Conservation (phyloP, 768 basidiomycete species). For the Tricholomella constricta region DNA sequence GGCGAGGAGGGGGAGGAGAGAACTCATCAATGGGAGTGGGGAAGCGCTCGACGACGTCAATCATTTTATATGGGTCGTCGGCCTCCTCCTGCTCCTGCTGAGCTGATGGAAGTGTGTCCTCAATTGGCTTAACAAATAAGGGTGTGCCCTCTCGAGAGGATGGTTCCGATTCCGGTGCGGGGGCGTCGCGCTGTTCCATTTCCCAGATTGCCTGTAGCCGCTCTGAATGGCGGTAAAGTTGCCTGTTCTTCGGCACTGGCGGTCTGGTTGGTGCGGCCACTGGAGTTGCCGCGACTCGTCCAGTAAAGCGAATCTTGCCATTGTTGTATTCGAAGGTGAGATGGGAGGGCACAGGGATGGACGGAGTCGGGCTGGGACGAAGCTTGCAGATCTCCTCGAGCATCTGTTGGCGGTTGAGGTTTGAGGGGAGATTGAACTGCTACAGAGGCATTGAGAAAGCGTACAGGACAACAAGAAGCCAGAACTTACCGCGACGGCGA, state of each 20-base stretch:
- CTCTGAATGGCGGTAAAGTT: background rate
- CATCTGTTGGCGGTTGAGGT: background rate
- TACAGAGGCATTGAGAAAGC: background rate
- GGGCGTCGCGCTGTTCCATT: background rate
- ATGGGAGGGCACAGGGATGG: background rate
- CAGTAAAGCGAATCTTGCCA: background rate
- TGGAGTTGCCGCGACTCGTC: background rate
- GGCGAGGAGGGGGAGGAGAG: background rate
- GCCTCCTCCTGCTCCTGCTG: background rate
- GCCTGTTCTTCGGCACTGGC: background rate
- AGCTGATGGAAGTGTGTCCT: background rate
- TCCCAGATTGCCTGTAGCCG: background rate
- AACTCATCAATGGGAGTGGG: background rate
- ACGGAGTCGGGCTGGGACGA: background rate
- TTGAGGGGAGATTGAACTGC: background rate
- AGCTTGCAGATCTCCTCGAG: background rate
- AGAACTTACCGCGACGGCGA: background rate
- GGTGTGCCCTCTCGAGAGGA: background rate
- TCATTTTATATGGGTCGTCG: background rate
- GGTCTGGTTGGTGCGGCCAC: background rate
- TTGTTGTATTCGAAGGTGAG: background rate
- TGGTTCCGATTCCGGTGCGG: background rate
- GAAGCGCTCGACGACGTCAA: background rate
- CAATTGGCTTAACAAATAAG: background rate
- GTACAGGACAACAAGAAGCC: background rate